Percentiles rank a stretch among this genome's conserved stretches.
These are phyloP conservation scores for Tulasnella sp. DNA, from an alignment of 768 basidiomycete species.

Conservation along the genomic window DNA sequence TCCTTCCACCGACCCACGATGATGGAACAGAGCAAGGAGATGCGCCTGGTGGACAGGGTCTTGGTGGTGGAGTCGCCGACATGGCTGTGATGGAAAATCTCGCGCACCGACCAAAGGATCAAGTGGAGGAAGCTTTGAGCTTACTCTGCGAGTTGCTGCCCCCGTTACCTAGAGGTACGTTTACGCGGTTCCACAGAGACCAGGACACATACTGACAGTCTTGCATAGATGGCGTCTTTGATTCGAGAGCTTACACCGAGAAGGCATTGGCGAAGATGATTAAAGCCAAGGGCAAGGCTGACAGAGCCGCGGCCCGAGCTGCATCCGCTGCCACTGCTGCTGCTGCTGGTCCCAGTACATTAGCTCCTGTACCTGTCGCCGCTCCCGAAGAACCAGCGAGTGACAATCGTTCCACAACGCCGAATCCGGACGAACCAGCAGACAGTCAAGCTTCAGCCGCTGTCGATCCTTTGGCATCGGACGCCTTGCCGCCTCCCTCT, in stretches of 20 bases:
- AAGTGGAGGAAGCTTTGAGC: slow-evolving; percentile 89
- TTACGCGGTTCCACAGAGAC: background rate
- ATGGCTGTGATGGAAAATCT: slow-evolving; percentile 98
- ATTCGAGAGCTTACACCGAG: slow-evolving; percentile 85
- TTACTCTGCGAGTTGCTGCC: slow-evolving; percentile 90
- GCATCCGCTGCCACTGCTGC: too few relatives aligned
- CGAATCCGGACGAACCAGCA: background rate
- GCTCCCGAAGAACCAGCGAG: slow-evolving; percentile 5
- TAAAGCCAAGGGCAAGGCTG: slow-evolving; percentile 76
- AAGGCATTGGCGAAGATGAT: slow-evolving; percentile 70
- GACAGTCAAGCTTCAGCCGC: slow-evolving; percentile 6
- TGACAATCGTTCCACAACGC: background rate
- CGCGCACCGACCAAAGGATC: slow-evolving; percentile 93
- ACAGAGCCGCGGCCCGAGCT: slow-evolving; percentile 29
- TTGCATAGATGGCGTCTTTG: slow-evolving; percentile 85
- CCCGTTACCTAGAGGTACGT: slow-evolving; percentile 80
- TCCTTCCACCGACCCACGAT: slow-evolving; percentile 65
- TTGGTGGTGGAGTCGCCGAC: slow-evolving; percentile 85
- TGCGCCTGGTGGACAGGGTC: slow-evolving; percentile 62
- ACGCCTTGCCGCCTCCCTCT: background rate
- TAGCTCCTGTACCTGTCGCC: background rate
- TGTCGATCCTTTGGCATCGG: background rate
- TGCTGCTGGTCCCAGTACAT: background rate
- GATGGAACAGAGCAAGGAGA: slow-evolving; percentile 50
- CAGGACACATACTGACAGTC: background rate